Evolutionary conservation across 805 yeast species (phyloP).

Genomic region (Lipomyces lipofer): DNA sequence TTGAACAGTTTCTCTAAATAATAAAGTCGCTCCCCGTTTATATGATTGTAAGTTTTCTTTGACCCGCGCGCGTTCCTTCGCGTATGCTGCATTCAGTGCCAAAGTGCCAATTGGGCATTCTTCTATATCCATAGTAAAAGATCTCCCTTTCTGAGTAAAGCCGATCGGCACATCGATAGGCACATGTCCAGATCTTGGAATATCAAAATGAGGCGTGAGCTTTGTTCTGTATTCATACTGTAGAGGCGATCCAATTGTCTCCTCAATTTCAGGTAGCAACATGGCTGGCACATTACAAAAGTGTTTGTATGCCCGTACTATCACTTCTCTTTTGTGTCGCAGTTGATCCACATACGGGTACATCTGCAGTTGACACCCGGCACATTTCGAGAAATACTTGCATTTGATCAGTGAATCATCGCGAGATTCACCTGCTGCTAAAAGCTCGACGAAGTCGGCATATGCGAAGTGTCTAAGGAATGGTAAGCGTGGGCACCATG

Average conservation of each 20-base stretch:
- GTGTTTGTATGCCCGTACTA: conserved; percentile 75
- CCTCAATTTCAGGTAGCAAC: conserved; percentile 58
- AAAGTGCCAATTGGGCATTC: conserved; percentile 89
- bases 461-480: conserved; percentile 54
- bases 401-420: conserved; percentile 67
- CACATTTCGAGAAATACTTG: conserved; percentile 85
- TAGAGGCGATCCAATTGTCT: conserved; percentile 75
- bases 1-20: conserved; percentile 64
- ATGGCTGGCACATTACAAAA: conserved; percentile 49
- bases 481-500: not conserved
- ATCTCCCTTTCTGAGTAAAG: conserved; percentile 77
- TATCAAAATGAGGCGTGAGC: conserved; percentile 90
- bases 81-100: conserved; percentile 71
- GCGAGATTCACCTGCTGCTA: conserved; percentile 47
- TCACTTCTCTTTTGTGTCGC: conserved; percentile 67
- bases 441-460: conserved; percentile 64
- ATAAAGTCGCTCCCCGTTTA: conserved; percentile 82
- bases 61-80: conserved; percentile 62
- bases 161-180: conserved; percentile 61
- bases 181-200: conserved; percentile 53
- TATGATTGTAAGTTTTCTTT: conserved; percentile 49
- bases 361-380: conserved; percentile 93
- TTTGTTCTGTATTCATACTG: conserved; percentile 83
- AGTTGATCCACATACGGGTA: conserved; percentile 73
- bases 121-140: conserved; percentile 80